These are phyloP conservation scores for Logfia minima DNA, from an alignment of 129 eudicot species.

Conservation along the genomic window DNA sequence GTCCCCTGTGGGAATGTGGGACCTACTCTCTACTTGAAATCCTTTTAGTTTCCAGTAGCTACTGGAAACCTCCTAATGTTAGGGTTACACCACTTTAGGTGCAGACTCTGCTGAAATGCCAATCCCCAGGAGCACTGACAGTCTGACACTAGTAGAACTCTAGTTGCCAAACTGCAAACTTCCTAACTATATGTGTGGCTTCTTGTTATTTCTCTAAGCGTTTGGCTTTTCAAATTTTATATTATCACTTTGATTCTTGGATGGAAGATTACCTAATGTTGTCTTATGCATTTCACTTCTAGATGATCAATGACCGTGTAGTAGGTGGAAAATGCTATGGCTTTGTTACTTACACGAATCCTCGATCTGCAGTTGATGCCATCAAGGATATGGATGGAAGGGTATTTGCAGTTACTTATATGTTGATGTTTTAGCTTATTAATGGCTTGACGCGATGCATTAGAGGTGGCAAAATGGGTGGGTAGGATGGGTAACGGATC, in stretches of 20 bases:
- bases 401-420: constrained; percentile 44
- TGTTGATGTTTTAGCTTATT: background rate
- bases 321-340: constrained; percentile 83
- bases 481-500: constrained; percentile 10
- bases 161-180: background rate
- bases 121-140: background rate
- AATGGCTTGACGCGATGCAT: background rate
- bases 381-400: constrained; percentile 81
- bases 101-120: too few relatives aligned
- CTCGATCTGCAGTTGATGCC: constrained; percentile 80
- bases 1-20: too few relatives aligned
- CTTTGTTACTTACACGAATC: constrained; percentile 83
- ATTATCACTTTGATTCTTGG: background rate
- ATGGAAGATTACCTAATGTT: constrained; percentile 16
- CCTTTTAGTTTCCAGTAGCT: too few relatives aligned
- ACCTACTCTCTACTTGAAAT: too few relatives aligned
- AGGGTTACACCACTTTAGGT: too few relatives aligned
- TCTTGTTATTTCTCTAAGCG: background rate
- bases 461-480: constrained; percentile 12
- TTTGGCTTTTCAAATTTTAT: background rate
- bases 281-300: constrained; percentile 24
- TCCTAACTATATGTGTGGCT: background rate
- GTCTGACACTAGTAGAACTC: background rate
- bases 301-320: constrained; percentile 78
- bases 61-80: too few relatives aligned